Evolutionary conservation across 2,329 filamentous ascomycete species (phyloP), one percentile per base, ranked within the genome.

Genomic region (Samsoniella hepiali): DNA sequence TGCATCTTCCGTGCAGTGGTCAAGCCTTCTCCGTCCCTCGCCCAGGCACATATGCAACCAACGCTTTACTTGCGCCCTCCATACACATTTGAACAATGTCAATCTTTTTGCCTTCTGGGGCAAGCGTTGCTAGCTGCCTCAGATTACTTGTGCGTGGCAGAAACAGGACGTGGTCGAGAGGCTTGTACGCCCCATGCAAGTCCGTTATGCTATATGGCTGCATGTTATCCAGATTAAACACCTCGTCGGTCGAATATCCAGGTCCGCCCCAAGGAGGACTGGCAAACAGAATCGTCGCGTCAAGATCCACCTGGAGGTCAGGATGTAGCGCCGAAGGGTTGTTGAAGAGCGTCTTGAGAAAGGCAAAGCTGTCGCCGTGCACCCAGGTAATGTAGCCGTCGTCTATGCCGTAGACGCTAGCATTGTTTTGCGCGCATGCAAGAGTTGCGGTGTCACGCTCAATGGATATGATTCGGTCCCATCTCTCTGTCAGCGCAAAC

Each of bases 391-490:
- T 94, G 71, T 86, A 64, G 11, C 72, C 87, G 56, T 88, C 84
- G 3, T 80, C 79, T 0, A 97, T 90, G 3, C 89, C 93, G 73
- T 97, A 96, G 53, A 98, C 79, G 62, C 86, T 81, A 8, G 95
- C 93, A 73, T 99, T 99, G 74, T 96, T 88, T 78, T 96, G 93
- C 32, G 93, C 95, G 76, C 96, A 99, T 53, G 89, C 88, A 7
- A 99, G 83, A 1, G 91, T 91, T 10, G 87, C 84, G 3, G 88
- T 81, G 70, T 98, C 88, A 69, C 89, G 90, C 77, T 99, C 95
- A 68, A 99, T 89, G 49, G 91, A 92, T 72, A 98, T 92, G 67
- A 99, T 86, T 67, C 86, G 88, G 58, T 88, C 84, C 90, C 92
- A 99, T 67, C 88, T 86, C 27, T 84, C 86, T 0, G 89, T 91